Conservation (phyloP, 257 asterid genomes). For the Solanum acaule region DNA sequence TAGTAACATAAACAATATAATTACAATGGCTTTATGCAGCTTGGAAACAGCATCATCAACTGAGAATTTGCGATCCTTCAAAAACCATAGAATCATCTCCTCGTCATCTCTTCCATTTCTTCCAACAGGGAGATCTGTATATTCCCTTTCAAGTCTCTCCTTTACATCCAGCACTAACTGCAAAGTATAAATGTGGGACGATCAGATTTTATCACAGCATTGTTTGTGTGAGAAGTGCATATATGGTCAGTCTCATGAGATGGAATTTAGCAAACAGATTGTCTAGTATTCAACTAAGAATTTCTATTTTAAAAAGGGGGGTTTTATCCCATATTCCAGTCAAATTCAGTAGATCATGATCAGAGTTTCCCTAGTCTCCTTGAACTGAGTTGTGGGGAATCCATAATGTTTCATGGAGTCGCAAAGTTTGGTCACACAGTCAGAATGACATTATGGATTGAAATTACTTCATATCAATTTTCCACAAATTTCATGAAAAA, state of each 20-base stretch:
- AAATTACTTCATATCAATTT: neutral
- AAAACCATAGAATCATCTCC: constrained; percentile 88
- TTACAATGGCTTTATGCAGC: constrained; percentile 82
- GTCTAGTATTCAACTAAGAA: neutral
- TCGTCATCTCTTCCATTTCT: constrained; percentile 87
- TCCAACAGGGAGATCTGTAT: constrained; percentile 69
- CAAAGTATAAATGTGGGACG: constrained; percentile 5
- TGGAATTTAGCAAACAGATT: neutral
- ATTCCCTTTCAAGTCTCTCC: constrained; percentile 62
- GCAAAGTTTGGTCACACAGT: neutral
- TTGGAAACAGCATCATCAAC: constrained; percentile 67
- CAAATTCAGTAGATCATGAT: neutral
- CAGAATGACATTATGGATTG: neutral
- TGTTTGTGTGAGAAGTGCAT: neutral
- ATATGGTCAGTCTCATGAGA: neutral
- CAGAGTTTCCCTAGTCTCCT: neutral
- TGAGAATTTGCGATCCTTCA: constrained; percentile 75
- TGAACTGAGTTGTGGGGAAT: neutral
- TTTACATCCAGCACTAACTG: constrained; percentile 77
- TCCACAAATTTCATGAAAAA: neutral
- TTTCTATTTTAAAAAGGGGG: neutral
- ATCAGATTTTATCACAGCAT: neutral
- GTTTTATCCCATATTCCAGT: neutral
- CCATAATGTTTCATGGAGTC: neutral
- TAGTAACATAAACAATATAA: neutral